Evolutionary conservation across 129 eudicot genomes (phyloP), one percentile per base, ranked within the genome.

Genomic region (Deinandra increscens): DNA sequence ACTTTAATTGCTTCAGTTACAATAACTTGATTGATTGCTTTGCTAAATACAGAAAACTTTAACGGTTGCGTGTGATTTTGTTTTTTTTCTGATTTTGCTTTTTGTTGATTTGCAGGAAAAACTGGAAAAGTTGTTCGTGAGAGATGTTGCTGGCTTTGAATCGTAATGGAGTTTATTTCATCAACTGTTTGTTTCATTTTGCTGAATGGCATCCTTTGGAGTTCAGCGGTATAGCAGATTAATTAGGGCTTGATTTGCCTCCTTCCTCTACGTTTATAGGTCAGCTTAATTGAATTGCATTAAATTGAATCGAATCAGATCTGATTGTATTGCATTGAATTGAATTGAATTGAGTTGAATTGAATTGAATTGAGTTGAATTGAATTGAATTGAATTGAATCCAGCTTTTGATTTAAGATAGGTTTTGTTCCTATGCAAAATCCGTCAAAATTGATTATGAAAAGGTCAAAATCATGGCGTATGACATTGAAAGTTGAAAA

Each of bases 131-230:
- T 51, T 71, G 36, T 68, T 55, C 50, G 51, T 72, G 19, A 72
- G 83, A 66, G 78, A 88, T 88, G 96, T 79, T 78, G 82, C 76
- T 48, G 80, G 78, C 68, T 77, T 76, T 81, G 83, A 83, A 76
- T 54, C 79, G 78, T 44, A 80, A 75, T 58, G 84, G 80, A 13
- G 61, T 83, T 64, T 75, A 67, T 74, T 79, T 84, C 82, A 77
- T 76, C 76, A 79, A 79, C 82, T 88, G 87, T 71, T 83, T 85
- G 76, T 85, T 85, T 61, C 91, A 83, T 72, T 83, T 85, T 19
- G 66, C 91, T 50, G 96, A 88, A 70, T 88, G 96, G 96, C 91
- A 85, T 79, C 97, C 97, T 4, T 75, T 90, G 86, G 95, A 87
- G 75, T 69, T 76, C 65, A 76, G 58, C 46, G 44, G 31, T 29